A percentile compares a stretch with the other conserved stretches of the same genome.
phyloP scores from a whole-genome alignment of 305 asterid genomes.

The Solanum hybrid region DNA sequence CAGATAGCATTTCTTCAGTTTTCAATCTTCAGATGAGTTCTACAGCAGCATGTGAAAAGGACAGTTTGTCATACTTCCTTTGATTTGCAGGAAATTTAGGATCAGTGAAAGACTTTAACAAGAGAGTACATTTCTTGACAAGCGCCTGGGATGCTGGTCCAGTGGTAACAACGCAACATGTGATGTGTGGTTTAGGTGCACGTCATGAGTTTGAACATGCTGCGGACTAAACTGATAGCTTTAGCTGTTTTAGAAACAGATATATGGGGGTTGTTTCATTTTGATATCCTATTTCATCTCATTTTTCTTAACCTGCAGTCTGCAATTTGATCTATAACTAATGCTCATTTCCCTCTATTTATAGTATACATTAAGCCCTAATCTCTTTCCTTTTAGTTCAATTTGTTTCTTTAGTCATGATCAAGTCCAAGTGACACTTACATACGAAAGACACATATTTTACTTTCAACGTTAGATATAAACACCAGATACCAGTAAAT shows the following conservation, averaged over 20 bases:
- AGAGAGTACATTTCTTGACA: background rate
- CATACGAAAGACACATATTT: background rate
- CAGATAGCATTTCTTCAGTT: background rate
- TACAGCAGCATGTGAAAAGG: background rate
- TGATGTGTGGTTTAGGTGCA: background rate
- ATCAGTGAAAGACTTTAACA: background rate
- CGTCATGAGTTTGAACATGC: background rate
- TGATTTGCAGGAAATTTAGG: background rate
- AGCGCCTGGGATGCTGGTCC: background rate
- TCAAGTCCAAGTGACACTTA: background rate
- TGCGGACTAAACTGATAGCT: background rate
- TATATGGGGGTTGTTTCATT: background rate
- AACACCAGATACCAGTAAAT: background rate
- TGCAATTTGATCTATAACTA: background rate
- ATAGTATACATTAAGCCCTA: background rate
- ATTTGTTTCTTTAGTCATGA: background rate
- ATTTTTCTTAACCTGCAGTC: background rate
- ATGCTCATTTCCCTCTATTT: background rate
- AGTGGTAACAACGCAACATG: background rate
- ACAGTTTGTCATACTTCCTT: background rate
- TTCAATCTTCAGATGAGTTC: background rate
- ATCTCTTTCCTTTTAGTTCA: background rate
- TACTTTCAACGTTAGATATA: background rate
- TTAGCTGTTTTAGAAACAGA: background rate
- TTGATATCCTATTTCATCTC: background rate